These are phyloP conservation scores for Helicostylum pulchrum DNA, from an alignment of 192 early-diverging fungal genomes.

Conservation along the genomic window DNA sequence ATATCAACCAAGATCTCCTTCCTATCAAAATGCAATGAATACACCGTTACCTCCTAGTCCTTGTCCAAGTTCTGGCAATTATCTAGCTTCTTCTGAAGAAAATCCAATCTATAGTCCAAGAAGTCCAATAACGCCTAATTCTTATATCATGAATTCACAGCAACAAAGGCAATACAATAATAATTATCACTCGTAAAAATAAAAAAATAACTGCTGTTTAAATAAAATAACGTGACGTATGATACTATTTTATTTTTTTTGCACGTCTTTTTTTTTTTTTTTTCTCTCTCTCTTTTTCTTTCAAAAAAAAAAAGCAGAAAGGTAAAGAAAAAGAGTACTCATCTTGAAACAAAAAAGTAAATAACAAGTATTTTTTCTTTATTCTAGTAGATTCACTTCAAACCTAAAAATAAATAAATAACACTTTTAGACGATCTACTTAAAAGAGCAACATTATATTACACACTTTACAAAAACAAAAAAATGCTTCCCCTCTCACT, in stretches of 20 bases:
- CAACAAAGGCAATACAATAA: not conserved
- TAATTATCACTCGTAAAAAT: too few species aligned
- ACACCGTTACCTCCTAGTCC: conserved; percentile 52
- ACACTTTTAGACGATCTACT: not conserved
- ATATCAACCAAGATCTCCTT: conserved; percentile 12
- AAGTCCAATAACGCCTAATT: conserved; percentile 13
- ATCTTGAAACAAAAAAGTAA: not conserved
- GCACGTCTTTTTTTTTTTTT: too few species aligned
- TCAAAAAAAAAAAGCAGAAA: too few species aligned
- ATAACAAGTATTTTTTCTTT: not conserved
- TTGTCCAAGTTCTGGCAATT: conserved; percentile 1
- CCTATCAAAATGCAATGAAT: conserved; percentile 47
- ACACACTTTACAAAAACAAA: too few species aligned
- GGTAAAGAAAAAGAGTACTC: not conserved
- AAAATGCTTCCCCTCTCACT: conserved; percentile 90
- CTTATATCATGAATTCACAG: not conserved
- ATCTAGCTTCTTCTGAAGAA: not conserved
- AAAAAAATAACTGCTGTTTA: too few species aligned
- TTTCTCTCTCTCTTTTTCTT: too few species aligned
- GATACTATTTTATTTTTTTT: too few species aligned
- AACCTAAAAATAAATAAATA: not conserved
- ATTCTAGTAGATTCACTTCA: not conserved
- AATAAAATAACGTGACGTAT: too few species aligned
- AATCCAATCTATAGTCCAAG: conserved; percentile 4
- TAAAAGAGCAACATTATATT: too few species aligned